Evolutionary conservation across 805 yeast species (phyloP), one percentile per base, ranked within the genome.

Genomic region (Barnettozyma wickerhamii): DNA sequence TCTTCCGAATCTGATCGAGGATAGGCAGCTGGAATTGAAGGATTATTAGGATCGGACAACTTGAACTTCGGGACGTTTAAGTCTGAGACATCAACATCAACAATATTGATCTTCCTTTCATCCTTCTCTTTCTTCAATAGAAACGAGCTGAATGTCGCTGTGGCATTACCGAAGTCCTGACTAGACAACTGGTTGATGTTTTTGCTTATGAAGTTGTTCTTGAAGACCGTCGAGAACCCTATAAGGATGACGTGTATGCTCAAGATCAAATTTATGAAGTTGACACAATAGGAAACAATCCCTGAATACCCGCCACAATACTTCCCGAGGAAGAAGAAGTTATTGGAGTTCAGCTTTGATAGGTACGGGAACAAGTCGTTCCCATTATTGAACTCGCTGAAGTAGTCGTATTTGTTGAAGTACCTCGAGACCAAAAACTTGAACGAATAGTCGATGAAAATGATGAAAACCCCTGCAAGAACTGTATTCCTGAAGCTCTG

Each of bases 241-340:
- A 56, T 48, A 3, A 53, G 43, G 7, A 55, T 43, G 23, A 56
- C 49, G 26, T 56, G 58, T 19, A 50, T 50, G 3, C 57, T 48
- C 13, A 56, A 34, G 5, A 50, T 18, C 12, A 56, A 41, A 33
- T 55, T 55, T 14, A 41, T 31, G 20, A 41, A 44, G 28, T 50
- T 46, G 12, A 49, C 26, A 2, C 36, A 31, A 19, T 43, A 38
- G 2, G 32, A 33, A 12, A 42, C 18, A 19, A 35, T 10, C 18
- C 17, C 18, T 4, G 40, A 32, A 27, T 41, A 37, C 9, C 14
- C 33, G 20, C 39, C 23, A 30, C 27, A 36, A 15, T 33, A 33
- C 4, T 37, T 19, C 10, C 29, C 34, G 12, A 34, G 19, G 31
- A 37, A 19, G 28, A 38, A 17, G 29, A 30, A 27, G 26, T 37